Percentiles rank a stretch among this genome's conserved stretches.
Conservation (phyloP, 306 rosid genomes). For the Sicyos edulis region DNA sequence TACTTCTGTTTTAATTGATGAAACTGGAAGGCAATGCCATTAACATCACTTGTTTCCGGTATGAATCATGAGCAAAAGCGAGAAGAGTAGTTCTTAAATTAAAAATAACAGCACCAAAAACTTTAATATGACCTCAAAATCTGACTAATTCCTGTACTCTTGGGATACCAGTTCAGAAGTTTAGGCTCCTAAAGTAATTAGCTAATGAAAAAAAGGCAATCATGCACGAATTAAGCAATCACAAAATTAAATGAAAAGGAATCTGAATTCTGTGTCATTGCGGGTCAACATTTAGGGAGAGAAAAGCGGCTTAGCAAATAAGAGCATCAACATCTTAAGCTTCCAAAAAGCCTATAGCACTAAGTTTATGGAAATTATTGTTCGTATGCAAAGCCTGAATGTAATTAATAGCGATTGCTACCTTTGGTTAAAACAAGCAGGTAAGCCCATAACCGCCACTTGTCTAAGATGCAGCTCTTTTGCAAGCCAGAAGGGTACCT, state of each 20-base stretch:
- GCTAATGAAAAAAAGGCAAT: neutral
- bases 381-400: neutral
- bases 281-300: neutral
- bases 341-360: neutral
- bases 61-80: slow-evolving; percentile 70
- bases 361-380: neutral
- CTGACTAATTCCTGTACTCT: neutral
- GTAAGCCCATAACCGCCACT: slow-evolving; percentile 56
- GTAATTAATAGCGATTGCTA: slow-evolving; percentile 24
- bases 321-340: neutral
- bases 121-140: neutral
- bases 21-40: slow-evolving; percentile 57
- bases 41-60: slow-evolving; percentile 55
- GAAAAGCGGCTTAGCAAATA: neutral
- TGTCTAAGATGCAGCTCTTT: slow-evolving; percentile 69
- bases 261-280: neutral
- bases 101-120: neutral
- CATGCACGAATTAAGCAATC: neutral
- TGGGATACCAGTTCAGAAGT: neutral
- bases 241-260: neutral
- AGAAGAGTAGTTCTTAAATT: slow-evolving; percentile 50
- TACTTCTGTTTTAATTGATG: slow-evolving; percentile 65
- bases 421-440: slow-evolving; percentile 81
- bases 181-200: neutral
- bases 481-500: slow-evolving; percentile 93